Base-by-base conservation (phyloP, 1,284 basidiomycete species). In the Rhodofomes roseus region DNA sequence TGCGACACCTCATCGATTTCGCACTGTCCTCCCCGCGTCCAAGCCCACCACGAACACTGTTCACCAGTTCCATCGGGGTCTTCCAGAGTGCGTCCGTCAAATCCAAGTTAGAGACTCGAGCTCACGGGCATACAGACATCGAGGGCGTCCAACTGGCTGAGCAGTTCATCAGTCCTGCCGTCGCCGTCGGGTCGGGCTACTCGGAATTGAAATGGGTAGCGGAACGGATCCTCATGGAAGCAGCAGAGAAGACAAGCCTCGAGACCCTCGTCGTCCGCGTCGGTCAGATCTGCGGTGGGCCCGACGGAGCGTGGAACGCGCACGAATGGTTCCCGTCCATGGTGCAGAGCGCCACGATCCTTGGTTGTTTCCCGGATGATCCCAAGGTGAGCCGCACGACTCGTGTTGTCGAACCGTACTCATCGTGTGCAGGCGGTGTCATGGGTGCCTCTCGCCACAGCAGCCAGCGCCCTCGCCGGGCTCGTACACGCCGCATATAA, bases 261-360 rank as follows among this genome's bases (percentile, higher is more conserved):
- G 59, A 62, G 1, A 65, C 71, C 1, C 63, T 72, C 12, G 66
- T 75, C 8, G 69, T 79, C 9, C 73, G 79, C n/a, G 72, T 81
- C 36, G 79, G 79, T 1, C 79, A 81, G 62, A 64, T 82, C 22
- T 71, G 71, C 43, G 78, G 79, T 2, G 61, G 65, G 11, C 58
- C 62, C 4, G 74, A 72, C 55, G 79, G 81, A 1, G 69, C 68
- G 18, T 81, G 81, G 80, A 76, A 74, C 44, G 66, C 70, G 50
- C 70, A 67, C 16, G 79, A 82, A 53, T 81, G 79, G 79, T 66
- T 81, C 14, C 79, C 79, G 0, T 67, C 73, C 46, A 66, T 81
- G 2, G 70, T 81, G n/a, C 72, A 75, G 58, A 74, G 72, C 0
- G 71, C 70, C 12, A 40, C 70, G 1, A 60, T 65, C 16, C 60